A percentile compares a stretch with the other conserved stretches of the same genome.
Evolutionary conservation across 2,329 filamentous ascomycete genomes (phyloP).

Genomic region (Tolypocladium sp.): DNA sequence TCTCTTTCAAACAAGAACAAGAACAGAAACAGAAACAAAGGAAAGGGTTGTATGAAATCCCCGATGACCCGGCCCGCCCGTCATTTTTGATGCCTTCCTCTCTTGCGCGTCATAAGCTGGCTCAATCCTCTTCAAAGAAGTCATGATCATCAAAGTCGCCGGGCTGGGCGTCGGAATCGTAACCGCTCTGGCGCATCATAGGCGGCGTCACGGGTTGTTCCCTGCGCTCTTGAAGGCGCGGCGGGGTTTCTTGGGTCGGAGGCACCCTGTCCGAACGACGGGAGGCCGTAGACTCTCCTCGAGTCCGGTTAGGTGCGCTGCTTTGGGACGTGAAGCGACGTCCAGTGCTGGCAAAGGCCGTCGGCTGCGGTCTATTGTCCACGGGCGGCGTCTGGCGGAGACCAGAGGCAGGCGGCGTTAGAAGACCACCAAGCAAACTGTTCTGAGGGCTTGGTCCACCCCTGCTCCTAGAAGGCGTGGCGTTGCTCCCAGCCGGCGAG

Average conservation of each 20-base stretch:
- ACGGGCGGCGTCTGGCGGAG: constrained; percentile 51
- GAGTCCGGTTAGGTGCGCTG: constrained; percentile 12
- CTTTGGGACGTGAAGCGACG: constrained; percentile 44
- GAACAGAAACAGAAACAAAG: neutral
- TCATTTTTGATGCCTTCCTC: neutral
- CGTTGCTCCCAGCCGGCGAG: constrained; percentile 32
- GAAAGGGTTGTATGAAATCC: neutral
- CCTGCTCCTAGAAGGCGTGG: constrained; percentile 55
- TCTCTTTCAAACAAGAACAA: neutral
- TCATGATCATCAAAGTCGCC: constrained; percentile 51
- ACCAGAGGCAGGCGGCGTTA: constrained; percentile 81
- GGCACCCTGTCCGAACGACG: constrained; percentile 30
- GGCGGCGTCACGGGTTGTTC: constrained; percentile 47
- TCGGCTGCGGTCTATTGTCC: constrained; percentile 38
- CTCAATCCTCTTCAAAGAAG: constrained; percentile 44
- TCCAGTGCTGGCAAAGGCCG: constrained; percentile 52
- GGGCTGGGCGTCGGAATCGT: constrained; percentile 52
- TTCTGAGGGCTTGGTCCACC: constrained; percentile 41
- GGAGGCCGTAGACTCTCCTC: constrained; percentile 21
- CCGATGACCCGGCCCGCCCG: neutral
- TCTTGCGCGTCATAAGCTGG: neutral
- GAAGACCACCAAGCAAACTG: constrained; percentile 64
- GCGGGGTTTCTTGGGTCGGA: constrained; percentile 29
- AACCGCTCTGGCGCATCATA: constrained; percentile 49
- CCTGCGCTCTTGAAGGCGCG: constrained; percentile 27